phyloP scores from a whole-genome alignment of 768 basidiomycete species.

The Amanita exitialis region DNA sequence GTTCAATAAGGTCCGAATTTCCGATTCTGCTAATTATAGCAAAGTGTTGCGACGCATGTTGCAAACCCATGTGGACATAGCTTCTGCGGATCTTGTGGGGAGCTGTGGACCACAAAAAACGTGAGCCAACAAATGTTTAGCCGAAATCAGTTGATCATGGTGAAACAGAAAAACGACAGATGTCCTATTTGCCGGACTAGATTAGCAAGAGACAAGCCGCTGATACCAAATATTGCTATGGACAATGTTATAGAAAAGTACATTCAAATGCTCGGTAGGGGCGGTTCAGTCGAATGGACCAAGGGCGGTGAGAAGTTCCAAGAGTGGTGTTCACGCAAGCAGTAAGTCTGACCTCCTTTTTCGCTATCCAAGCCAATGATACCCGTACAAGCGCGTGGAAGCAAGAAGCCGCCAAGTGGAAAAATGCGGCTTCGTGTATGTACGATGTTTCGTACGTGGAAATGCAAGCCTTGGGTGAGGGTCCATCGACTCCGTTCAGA shows the following conservation, averaged over 20 bases:
- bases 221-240: conserved; percentile 57
- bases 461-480: background rate
- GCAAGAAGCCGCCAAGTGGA: background rate
- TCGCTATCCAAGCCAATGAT: background rate
- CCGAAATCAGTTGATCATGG: background rate
- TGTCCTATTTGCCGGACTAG: conserved; percentile 54
- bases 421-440: background rate
- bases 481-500: background rate
- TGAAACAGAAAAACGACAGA: conserved; percentile 26
- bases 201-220: conserved; percentile 27
- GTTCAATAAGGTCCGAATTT: conserved; percentile 14
- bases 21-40: background rate
- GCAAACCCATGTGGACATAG: conserved; percentile 70
- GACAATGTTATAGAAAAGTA: conserved; percentile 55
- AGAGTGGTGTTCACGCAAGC: conserved; percentile 46
- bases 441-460: background rate
- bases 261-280: conserved; percentile 34
- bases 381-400: background rate
- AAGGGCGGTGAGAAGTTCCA: conserved; percentile 30
- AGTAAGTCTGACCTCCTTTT: conserved; percentile 27
- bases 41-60: conserved; percentile 50
- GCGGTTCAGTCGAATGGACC: conserved; percentile 43
- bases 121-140: conserved; percentile 22
- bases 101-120: conserved; percentile 46
- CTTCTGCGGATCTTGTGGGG: conserved; percentile 58